A percentile compares a stretch with the other conserved stretches of the same genome.
Evolutionary conservation across 306 rosid genomes (phyloP).

Genomic region (Parietaria judaica): DNA sequence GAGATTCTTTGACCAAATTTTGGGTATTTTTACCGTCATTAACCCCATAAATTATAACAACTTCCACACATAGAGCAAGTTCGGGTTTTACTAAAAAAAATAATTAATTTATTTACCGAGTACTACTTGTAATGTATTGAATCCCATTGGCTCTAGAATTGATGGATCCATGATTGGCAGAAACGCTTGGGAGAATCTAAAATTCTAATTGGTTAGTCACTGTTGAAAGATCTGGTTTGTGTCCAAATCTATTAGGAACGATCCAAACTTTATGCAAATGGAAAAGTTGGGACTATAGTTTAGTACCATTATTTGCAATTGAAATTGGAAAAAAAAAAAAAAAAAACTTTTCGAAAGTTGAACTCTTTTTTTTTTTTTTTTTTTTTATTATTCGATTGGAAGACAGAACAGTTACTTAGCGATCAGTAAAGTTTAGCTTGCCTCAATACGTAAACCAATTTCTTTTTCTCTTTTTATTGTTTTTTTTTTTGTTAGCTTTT

Average conservation of each 20-base stretch:
- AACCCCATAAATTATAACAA: too few relatives aligned
- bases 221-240: conserved; percentile 18
- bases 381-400: conserved; percentile 14
- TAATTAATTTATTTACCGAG: background rate
- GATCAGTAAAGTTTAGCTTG: conserved; percentile 18
- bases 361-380: background rate
- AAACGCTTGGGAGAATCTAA: conserved; percentile 6
- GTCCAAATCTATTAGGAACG: conserved; percentile 8
- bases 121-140: background rate
- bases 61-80: conserved; percentile 1
- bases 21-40: too few relatives aligned
- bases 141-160: conserved; percentile 11
- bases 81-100: conserved; percentile 1
- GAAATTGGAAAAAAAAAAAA: background rate
- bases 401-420: conserved; percentile 29
- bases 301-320: background rate
- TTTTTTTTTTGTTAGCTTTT: background rate
- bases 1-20: too few relatives aligned
- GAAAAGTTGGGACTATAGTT: conserved; percentile 4
- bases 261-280: conserved; percentile 10
- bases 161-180: conserved; percentile 18
- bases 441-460: conserved; percentile 6
- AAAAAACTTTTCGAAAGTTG: background rate
- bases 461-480: background rate
- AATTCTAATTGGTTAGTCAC: conserved; percentile 14